Evolutionary conservation across 2,329 filamentous ascomycete genomes (phyloP), one percentile per base, ranked within the genome.

Genomic region (Apiospora marii): DNA sequence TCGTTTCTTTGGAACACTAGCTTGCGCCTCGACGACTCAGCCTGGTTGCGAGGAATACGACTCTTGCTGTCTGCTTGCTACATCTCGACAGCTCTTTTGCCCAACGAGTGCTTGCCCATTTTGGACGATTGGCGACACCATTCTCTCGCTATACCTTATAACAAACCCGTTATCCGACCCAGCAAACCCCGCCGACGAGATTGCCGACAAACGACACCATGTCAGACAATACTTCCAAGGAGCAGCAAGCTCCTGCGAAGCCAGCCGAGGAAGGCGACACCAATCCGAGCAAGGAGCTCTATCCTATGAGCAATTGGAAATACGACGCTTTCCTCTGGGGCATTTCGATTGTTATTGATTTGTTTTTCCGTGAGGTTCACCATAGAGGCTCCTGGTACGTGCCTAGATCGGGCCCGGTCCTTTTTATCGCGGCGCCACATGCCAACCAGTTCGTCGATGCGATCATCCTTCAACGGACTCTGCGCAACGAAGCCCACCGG

Each of bases 361-460:
- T 98, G 77, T 99, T 99, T 90, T 99, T 99, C 87, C 92, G 96
- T 77, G 96, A 99, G 84, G 94, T 99, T 22, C 95, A 98, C 81
- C 96, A 96, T 16, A 90, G 96, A 76, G 95, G 95, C 77, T 94
- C 95, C 75, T 99, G 96, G 95, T 96, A 95, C 83, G 93, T 99
- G 64, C 96, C 96, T 64, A 91, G 93, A 79, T 89, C 91, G 75
- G 96, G 95, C 0, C 95, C 96, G 0, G 90, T 99, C 75, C 94
- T 99, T 73, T 96, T 99, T 79, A 96, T 99, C 77, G 96, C 95
- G 64, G 96, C 96, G 71, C 96, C 96, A 76, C 96, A 99, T 87
- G 96, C 96, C 73, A 99, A 99, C 73, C 80, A 98, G 92, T 99
- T 99, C 78, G 95, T 98, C 80, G 96, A 99, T 80, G 96, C 95